Base-by-base conservation (phyloP, 345 rosid species). In the Gossypium thurberi region DNA sequence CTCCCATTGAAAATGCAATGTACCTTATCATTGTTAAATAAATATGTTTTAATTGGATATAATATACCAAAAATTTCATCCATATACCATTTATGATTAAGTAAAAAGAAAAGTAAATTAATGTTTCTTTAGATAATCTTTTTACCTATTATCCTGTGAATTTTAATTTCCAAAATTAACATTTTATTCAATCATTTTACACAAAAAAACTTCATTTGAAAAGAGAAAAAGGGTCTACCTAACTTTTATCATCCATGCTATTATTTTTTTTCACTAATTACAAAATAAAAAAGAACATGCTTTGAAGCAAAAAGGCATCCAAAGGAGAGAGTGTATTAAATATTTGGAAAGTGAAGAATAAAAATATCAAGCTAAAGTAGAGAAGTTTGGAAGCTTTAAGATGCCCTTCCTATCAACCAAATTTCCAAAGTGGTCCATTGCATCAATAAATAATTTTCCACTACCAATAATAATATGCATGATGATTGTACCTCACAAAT, bases 381-480 rank as follows among this genome's bases (percentile, higher is more conserved):
- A 44, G 33, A 43, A 28, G 37, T 58, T 64, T 3, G 42, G 68
- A 64, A 18, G 10, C 13, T 18, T 43, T 43, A 18, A 43, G 4
- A 21, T 44, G 6, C 17, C 52, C 51, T 3, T 44, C 33, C 26
- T 2, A 44, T 43, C 53, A 65, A 33, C 11, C 33, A 65, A 65
- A 44, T 12, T 65, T n/a, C 53, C 53, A 44, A 55, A 20, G 53
- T 65, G 69, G 69, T 65, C 69, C 69, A 6, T 44, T 21, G 6
- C 13, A 4, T 2, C 20, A 6, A 65, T 20, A 65, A 65, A 8
- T 58, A 58, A 58, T 58, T 44, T 5, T 13, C 17, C 2, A 2
- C 69, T 11, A 44, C 37, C 69, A 65, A 65, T 65, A 65, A 65
- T 44, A 33, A 65, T 44, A 33, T 65, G 10, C 37, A 44, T 44